Base-by-base conservation (phyloP, 2,329 filamentous ascomycete genomes). In the Hymenoscyphus infarciens region DNA sequence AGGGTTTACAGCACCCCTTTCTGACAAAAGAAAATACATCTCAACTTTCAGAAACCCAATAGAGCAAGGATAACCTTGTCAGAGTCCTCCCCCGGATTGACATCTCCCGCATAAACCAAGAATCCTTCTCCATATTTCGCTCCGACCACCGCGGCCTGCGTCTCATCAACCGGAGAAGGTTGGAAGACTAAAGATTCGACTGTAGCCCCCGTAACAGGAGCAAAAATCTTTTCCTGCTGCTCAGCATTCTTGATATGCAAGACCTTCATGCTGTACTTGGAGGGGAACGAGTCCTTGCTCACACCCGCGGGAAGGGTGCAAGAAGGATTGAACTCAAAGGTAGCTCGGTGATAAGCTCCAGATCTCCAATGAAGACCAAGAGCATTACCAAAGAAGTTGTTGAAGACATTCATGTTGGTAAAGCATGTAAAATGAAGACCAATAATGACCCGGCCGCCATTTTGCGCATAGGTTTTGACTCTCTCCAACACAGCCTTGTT, bases 41-140 rank as follows among this genome's bases (percentile, higher is more conserved):
- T 33, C 31, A 33, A 33, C 13, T 35, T 31, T 56, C 31, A 58
- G 8, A 58, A 45, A 1, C 71, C 70, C 68, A 71, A 72, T 49
- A 75, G 65, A 39, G 67, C 60, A 38, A 72, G 39, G 31, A 73
- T 66, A 8, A 73, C 60, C 31, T 55, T 54, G 39, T 67, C 58
- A 8, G 66, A 68, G 8, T 56, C 69, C 31, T 66, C 59, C 49
- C 71, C 71, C 2, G 42, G 31, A 63, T 74, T 74, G 16, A 72
- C 69, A 67, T 73, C 70, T 33, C 73, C 73, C 60, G 68, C 45
- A 66, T 74, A 74, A 29, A 68, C 68, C 53, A 74, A 29, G 56
- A 63, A 72, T 29, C 72, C 71, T 16, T 68, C 39, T 42, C 66
- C 72, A 53, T 71, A 62, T n/a, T 62, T 67, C 5, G 66, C 62